Percentiles rank a stretch among this genome's conserved stretches.
phyloP scores from a whole-genome alignment of 1,284 basidiomycete species.

The Ganoderma sinense region DNA sequence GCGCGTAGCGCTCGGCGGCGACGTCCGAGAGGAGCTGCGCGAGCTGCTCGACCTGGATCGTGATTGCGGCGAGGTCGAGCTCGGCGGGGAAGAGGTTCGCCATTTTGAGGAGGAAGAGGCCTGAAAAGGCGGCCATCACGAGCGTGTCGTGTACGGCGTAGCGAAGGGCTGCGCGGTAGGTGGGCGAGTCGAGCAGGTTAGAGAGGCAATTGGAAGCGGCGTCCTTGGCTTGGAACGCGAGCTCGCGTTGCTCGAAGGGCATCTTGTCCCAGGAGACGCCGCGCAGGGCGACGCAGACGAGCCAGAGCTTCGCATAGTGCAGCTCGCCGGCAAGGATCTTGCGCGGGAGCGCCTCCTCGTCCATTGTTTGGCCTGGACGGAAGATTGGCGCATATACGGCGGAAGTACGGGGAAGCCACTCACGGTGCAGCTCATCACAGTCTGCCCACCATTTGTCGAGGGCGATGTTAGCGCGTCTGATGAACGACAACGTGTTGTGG shows the following conservation, averaged over 20 bases:
- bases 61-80: conserved; percentile 78
- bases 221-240: conserved; percentile 94
- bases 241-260: conserved; percentile 91
- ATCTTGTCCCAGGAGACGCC: conserved; percentile 95
- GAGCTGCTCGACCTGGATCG: conserved; percentile 83
- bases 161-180: conserved; percentile 82
- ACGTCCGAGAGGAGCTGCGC: conserved; percentile 85
- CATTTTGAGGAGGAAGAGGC: conserved; percentile 92
- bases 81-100: conserved; percentile 86
- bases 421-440: conserved; percentile 84
- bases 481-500: conserved; percentile 84
- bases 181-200: conserved; percentile 79
- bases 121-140: conserved; percentile 92
- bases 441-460: conserved; percentile 91
- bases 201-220: conserved; percentile 86
- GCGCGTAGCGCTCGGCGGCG: conserved; percentile 90
- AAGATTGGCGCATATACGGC: conserved; percentile 8
- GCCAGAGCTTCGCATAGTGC: conserved; percentile 92
- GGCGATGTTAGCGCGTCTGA: conserved; percentile 84
- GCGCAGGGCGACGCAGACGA: conserved; percentile 90
- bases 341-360: conserved; percentile 84
- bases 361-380: conserved; percentile 73
- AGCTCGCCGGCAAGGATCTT: conserved; percentile 89
- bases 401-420: conserved; percentile 32
- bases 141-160: conserved; percentile 95